A percentile compares a stretch with the other conserved stretches of the same genome.
phyloP scores from a whole-genome alignment of 495 filamentous ascomycete genomes.

The Chaetomidium leptoderma region DNA sequence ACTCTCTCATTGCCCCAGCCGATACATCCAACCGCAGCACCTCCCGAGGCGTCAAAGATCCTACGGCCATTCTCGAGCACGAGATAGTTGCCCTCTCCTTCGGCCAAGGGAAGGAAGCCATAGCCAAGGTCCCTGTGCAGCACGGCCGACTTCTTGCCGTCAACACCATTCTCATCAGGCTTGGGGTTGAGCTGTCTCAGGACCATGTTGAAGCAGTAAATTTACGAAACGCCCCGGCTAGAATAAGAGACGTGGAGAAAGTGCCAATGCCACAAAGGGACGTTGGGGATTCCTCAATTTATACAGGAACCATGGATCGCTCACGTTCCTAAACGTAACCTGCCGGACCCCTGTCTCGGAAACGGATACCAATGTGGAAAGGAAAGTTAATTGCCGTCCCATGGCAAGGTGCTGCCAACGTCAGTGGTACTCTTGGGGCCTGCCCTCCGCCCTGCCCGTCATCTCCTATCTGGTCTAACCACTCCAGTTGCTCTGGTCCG shows the following conservation, averaged over 20 bases:
- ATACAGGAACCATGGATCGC: slow-evolving; percentile 12
- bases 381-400: slow-evolving; percentile 4
- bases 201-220: slow-evolving; percentile 22
- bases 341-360: slow-evolving; percentile 9
- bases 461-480: not conserved
- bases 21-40: slow-evolving; percentile 51
- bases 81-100: slow-evolving; percentile 37
- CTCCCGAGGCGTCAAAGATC: slow-evolving; percentile 59
- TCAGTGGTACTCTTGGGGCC: slow-evolving; percentile 4
- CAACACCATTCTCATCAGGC: not conserved
- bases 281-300: not conserved
- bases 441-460: not conserved
- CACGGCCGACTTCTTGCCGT: slow-evolving; percentile 30
- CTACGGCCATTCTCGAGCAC: slow-evolving; percentile 55
- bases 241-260: not conserved
- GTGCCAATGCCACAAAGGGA: not conserved
- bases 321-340: not conserved
- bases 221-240: not conserved
- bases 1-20: slow-evolving; percentile 47
- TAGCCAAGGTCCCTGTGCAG: slow-evolving; percentile 33
- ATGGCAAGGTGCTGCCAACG: slow-evolving; percentile 14
- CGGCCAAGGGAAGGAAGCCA: slow-evolving; percentile 24
- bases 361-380: slow-evolving; percentile 16
- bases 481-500: slow-evolving; percentile 5
- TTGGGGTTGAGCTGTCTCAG: slow-evolving; percentile 16